Conservation (phyloP, 2,329 filamentous ascomycete species). For the Cytospora paraplurivora region DNA sequence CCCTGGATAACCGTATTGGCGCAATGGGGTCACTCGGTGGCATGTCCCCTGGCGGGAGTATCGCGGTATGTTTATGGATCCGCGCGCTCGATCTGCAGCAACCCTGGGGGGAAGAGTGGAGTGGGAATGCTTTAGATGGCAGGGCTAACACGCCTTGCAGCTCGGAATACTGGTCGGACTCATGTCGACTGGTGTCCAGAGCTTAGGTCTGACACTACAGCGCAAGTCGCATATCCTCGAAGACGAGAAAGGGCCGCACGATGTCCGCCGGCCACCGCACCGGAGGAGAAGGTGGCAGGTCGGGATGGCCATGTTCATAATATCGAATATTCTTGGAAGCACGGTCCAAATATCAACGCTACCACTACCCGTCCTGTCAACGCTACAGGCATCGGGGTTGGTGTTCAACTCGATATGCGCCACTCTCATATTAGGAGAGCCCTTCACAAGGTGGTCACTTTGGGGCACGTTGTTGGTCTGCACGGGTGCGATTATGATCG, state of each 20-base stretch:
- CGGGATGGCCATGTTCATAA: slow-evolving; percentile 95
- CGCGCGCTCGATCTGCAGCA: background rate
- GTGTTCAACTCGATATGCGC: slow-evolving; percentile 99
- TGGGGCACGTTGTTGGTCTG: slow-evolving; percentile 88
- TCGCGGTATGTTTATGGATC: slow-evolving; percentile 60
- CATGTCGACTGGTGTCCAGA: slow-evolving; percentile 91
- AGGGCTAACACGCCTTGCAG: slow-evolving; percentile 48
- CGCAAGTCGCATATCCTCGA: slow-evolving; percentile 98
- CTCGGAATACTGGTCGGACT: slow-evolving; percentile 92
- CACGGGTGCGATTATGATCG: slow-evolving; percentile 85
- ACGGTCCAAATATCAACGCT: slow-evolving; percentile 97
- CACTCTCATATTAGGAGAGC: slow-evolving; percentile 86
- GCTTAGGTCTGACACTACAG: slow-evolving; percentile 90
- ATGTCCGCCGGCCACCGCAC: slow-evolving; percentile 83
- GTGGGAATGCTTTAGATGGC: background rate
- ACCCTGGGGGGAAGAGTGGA: background rate
- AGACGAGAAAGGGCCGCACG: slow-evolving; percentile 83
- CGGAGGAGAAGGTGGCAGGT: slow-evolving; percentile 91
- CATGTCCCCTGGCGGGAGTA: slow-evolving; percentile 75
- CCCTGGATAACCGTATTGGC: slow-evolving; percentile 42
- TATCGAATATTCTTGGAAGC: slow-evolving; percentile 91
- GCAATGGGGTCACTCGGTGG: slow-evolving; percentile 73
- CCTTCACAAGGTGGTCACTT: slow-evolving; percentile 92
- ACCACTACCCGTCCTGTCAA: slow-evolving; percentile 90
- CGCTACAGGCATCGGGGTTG: slow-evolving; percentile 89